Percentiles rank a stretch among this genome's conserved stretches.
phyloP scores from a whole-genome alignment of 495 filamentous ascomycete genomes.

The Sphaerosporella brunnea region DNA sequence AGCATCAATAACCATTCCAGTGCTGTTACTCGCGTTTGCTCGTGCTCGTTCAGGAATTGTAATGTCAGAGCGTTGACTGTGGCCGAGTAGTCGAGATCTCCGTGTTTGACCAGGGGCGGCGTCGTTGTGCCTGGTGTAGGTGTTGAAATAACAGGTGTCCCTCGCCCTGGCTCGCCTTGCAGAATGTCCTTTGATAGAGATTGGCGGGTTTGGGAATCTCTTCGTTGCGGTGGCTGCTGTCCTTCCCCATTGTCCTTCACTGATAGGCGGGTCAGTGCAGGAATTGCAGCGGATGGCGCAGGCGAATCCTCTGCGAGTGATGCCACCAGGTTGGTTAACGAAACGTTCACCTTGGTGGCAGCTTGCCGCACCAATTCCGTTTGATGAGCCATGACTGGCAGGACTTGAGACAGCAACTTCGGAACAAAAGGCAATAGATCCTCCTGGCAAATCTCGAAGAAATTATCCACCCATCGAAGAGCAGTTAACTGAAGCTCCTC shows the following conservation, averaged over 20 bases:
- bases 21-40: slow-evolving; percentile 83
- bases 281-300: slow-evolving; percentile 24
- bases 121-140: slow-evolving; percentile 34
- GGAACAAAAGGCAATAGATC: slow-evolving; percentile 95
- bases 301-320: slow-evolving; percentile 63
- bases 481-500: slow-evolving; percentile 83
- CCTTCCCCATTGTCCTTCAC: slow-evolving; percentile 15
- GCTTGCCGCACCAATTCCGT: slow-evolving; percentile 76
- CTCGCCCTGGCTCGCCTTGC: slow-evolving; percentile 35
- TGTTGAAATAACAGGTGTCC: slow-evolving; percentile 32
- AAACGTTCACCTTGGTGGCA: slow-evolving; percentile 72
- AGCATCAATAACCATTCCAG: slow-evolving; percentile 95
- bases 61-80: slow-evolving; percentile 89
- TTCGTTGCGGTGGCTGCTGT: slow-evolving; percentile 14
- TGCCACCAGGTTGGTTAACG: slow-evolving; percentile 78
- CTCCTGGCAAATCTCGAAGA: slow-evolving; percentile 93
- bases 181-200: slow-evolving; percentile 40
- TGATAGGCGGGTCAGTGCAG: slow-evolving; percentile 24
- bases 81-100: slow-evolving; percentile 86
- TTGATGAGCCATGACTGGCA: slow-evolving; percentile 86
- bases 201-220: slow-evolving; percentile 16
- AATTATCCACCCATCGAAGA: slow-evolving; percentile 85
- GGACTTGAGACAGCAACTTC: slow-evolving; percentile 70
- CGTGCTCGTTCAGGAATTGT: slow-evolving; percentile 90
- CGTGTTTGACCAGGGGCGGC: slow-evolving; percentile 30